A percentile compares a stretch with the other conserved stretches of the same genome.
These are phyloP conservation scores for Coniophora puteana DNA, from an alignment of 1,284 basidiomycete species.

Conservation along the genomic window DNA sequence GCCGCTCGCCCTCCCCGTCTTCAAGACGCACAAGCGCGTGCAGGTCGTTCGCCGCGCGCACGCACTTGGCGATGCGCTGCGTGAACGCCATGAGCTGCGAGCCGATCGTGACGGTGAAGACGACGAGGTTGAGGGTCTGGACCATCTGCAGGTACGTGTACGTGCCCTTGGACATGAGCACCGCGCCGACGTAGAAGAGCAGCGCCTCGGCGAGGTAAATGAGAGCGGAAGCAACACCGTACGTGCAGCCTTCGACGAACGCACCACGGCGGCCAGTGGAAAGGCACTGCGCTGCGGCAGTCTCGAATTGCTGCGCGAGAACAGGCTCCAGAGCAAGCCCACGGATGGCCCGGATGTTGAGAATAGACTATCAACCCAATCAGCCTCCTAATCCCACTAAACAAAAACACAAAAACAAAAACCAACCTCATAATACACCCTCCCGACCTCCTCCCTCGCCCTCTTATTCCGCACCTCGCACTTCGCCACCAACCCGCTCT, in stretches of 20 bases:
- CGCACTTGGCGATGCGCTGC: slow-evolving; percentile 75
- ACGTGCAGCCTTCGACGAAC: slow-evolving; percentile 81
- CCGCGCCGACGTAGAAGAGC: slow-evolving; percentile 86
- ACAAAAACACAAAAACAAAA: slow-evolving; percentile 3
- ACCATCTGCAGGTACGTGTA: slow-evolving; percentile 89
- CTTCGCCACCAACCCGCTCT: slow-evolving; percentile 65
- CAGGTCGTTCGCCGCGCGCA: slow-evolving; percentile 80
- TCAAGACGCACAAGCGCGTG: slow-evolving; percentile 63
- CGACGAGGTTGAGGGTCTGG: slow-evolving; percentile 85
- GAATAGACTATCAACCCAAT: slow-evolving; percentile 53
- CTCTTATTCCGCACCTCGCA: slow-evolving; percentile 82
- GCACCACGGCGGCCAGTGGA: slow-evolving; percentile 72
- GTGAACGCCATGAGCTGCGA: slow-evolving; percentile 87
- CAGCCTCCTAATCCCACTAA: slow-evolving; percentile 7
- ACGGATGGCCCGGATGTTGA: slow-evolving; percentile 84
- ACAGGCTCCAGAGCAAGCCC: slow-evolving; percentile 85
- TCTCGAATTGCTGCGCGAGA: slow-evolving; percentile 69
- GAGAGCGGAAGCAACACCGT: slow-evolving; percentile 75
- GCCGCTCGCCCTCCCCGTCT: slow-evolving; percentile 60
- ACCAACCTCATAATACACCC: slow-evolving; percentile 81
- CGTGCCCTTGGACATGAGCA: slow-evolving; percentile 76
- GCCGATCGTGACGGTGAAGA: slow-evolving; percentile 92
- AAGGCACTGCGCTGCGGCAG: slow-evolving; percentile 59
- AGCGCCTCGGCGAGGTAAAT: slow-evolving; percentile 89
- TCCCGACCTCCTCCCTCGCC: slow-evolving; percentile 81